Conservation (phyloP, 1,139 yeast genomes). For the Saccharomyces uvarum region DNA sequence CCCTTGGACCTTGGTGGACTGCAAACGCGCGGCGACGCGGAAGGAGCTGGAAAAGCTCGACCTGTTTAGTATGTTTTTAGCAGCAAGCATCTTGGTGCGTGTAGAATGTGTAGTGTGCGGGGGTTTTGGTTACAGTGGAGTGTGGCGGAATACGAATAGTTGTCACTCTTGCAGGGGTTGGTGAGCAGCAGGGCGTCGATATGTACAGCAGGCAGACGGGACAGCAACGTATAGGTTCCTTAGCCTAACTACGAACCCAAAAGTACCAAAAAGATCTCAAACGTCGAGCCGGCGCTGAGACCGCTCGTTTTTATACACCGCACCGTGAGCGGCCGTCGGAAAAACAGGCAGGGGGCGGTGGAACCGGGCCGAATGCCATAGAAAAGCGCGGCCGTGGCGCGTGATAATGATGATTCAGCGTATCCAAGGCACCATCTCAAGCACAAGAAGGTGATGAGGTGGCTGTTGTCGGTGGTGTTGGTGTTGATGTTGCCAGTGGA, state of each 20-base stretch:
- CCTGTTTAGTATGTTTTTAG: conserved; percentile 25
- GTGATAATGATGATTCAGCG: background rate
- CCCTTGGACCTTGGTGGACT: conserved; percentile 51
- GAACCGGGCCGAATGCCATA: background rate
- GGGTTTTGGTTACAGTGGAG: background rate
- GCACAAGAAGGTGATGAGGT: background rate
- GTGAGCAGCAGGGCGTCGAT: background rate
- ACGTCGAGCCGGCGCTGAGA: background rate
- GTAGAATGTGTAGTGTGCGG: background rate
- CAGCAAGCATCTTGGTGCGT: conserved; percentile 21
- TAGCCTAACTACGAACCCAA: background rate
- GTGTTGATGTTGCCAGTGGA: background rate
- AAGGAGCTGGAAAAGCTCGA: conserved; percentile 15
- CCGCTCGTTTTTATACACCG: background rate
- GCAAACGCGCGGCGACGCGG: conserved; percentile 33
- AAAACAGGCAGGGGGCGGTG: conserved; percentile 1
- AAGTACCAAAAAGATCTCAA: background rate
- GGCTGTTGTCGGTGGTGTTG: background rate
- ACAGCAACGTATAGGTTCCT: background rate
- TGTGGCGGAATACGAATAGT: background rate
- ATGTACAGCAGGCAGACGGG: background rate
- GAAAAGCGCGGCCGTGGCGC: background rate
- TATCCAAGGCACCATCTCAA: background rate
- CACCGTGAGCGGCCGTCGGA: background rate
- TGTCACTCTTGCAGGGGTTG: background rate